Conservation (phyloP, 352 stramenopile genomes). For the Globisporangium acanthophoron region DNA sequence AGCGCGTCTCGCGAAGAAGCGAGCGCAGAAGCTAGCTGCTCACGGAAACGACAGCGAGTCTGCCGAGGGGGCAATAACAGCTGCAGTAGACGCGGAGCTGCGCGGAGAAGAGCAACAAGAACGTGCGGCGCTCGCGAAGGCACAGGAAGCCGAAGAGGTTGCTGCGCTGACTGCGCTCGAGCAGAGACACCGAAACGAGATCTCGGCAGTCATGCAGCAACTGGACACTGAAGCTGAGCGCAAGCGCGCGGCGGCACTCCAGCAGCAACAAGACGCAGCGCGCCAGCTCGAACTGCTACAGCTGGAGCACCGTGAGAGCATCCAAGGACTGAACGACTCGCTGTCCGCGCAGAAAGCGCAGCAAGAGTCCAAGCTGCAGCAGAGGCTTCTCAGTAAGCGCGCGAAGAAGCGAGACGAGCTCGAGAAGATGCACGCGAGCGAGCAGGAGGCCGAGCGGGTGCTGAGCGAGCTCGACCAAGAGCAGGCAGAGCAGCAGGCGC, state of each 20-base stretch:
- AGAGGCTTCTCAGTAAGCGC: conserved; percentile 39
- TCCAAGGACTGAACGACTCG: conserved; percentile 20
- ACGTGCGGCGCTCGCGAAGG: conserved; percentile 1
- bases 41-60: not conserved
- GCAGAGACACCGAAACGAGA: conserved; percentile 17
- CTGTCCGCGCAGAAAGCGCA: conserved; percentile 28
- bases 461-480: conserved; percentile 10
- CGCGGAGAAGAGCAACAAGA: conserved; percentile 6
- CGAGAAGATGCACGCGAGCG: not conserved
- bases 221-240: conserved; percentile 11
- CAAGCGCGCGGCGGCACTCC: conserved; percentile 15
- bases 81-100: not conserved
- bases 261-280: conserved; percentile 31
- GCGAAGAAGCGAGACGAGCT: conserved; percentile 15
- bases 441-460: not conserved
- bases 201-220: conserved; percentile 7
- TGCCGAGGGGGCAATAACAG: not conserved
- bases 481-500: conserved; percentile 3
- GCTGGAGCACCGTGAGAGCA: conserved; percentile 38
- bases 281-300: conserved; percentile 36
- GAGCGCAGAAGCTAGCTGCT: conserved; percentile 5
- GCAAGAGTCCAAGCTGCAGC: conserved; percentile 35
- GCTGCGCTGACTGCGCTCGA: conserved; percentile 4
- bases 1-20: conserved; percentile 29
- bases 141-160: conserved; percentile 1